Evolutionary conservation across 2,329 filamentous ascomycete species (phyloP).

Genomic region (Neopestalotiopsis sp.): DNA sequence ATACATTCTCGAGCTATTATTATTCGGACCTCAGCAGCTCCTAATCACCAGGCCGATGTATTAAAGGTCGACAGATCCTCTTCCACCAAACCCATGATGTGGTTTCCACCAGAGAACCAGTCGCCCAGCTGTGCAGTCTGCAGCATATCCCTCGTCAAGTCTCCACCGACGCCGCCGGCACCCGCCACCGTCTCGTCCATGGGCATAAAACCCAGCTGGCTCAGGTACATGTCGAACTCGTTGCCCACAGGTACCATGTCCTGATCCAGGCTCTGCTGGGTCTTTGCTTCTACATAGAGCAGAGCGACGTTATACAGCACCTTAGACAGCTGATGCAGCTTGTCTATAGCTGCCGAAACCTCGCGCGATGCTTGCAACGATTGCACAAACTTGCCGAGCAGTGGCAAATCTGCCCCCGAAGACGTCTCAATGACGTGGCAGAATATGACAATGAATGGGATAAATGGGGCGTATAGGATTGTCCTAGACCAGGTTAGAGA

Average conservation of each 20-base stretch:
- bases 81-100: slow-evolving; percentile 37
- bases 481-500: slow-evolving; percentile 38
- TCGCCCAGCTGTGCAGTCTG: slow-evolving; percentile 38
- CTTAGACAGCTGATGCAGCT: slow-evolving; percentile 61
- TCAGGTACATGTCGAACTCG: slow-evolving; percentile 40
- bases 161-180: not conserved
- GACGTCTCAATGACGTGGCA: slow-evolving; percentile 54
- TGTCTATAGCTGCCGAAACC: slow-evolving; percentile 52
- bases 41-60: slow-evolving; percentile 25
- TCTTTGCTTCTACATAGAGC: slow-evolving; percentile 62
- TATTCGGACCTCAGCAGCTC: not conserved
- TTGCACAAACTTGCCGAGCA: slow-evolving; percentile 54
- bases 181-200: slow-evolving; percentile 23
- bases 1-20: not conserved
- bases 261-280: slow-evolving; percentile 37
- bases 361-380: slow-evolving; percentile 56
- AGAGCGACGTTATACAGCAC: slow-evolving; percentile 63
- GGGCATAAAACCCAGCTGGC: slow-evolving; percentile 39
- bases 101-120: slow-evolving; percentile 40
- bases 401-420: slow-evolving; percentile 44
- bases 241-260: slow-evolving; percentile 32
- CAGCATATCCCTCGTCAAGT: slow-evolving; percentile 18
- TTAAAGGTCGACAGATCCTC: slow-evolving; percentile 38
- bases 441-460: slow-evolving; percentile 59
- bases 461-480: slow-evolving; percentile 55